Percentiles rank a stretch among this genome's conserved stretches.
Evolutionary conservation across 129 eudicot species (phyloP).

Genomic region (Escallonia rubra): DNA sequence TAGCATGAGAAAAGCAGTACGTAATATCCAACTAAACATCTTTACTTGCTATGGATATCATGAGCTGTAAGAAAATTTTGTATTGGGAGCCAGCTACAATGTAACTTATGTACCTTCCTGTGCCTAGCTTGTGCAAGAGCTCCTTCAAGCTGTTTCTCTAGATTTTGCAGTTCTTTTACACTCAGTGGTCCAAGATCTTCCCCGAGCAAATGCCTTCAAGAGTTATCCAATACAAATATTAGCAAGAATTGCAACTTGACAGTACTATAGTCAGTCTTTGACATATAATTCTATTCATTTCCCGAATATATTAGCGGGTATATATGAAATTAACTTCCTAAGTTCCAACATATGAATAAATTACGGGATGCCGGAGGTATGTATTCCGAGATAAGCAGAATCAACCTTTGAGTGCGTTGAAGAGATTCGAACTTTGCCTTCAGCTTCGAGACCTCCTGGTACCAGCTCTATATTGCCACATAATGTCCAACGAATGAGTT

Average conservation of each 20-base stretch:
- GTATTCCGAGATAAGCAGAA: no score
- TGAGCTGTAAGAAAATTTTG: background rate
- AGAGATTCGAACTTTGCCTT: conserved; percentile 87
- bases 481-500: no score
- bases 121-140: conserved; percentile 90
- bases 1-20: no score
- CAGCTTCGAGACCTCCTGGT: conserved; percentile 72
- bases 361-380: background rate
- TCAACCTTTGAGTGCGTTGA: conserved; percentile 83
- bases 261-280: no score
- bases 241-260: background rate
- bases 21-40: no score
- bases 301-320: no score
- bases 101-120: conserved; percentile 54
- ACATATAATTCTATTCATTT: no score
- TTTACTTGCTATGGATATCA: no score
- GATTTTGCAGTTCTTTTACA: conserved; percentile 82
- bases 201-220: conserved; percentile 84
- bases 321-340: no score
- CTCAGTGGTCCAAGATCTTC: conserved; percentile 93
- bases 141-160: conserved; percentile 92
- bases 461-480: conserved; percentile 57
- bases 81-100: background rate
- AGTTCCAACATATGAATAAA: background rate
- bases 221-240: background rate